phyloP scores from a whole-genome alignment of 2,329 filamentous ascomycete species.

The Calonectria multiphialidica region DNA sequence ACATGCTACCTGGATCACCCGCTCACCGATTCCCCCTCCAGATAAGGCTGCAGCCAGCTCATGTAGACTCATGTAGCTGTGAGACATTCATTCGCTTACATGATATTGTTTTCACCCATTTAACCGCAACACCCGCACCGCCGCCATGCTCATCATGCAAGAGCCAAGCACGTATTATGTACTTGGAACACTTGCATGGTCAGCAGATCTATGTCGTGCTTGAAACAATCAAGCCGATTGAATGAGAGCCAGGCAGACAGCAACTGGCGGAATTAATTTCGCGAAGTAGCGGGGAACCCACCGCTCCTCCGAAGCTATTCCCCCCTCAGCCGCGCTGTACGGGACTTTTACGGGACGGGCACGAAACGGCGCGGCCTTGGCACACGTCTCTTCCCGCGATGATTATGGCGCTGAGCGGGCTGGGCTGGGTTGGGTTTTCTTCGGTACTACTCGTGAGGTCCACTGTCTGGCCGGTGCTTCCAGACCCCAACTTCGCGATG shows the following conservation, averaged over 20 bases:
- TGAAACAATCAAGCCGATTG: neutral
- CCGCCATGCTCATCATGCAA: slow-evolving; percentile 7
- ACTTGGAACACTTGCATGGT: neutral
- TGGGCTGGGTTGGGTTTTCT: neutral
- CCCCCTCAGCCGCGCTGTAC: neutral
- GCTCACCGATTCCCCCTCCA: slow-evolving; percentile 19
- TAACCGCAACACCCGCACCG: slow-evolving; percentile 16
- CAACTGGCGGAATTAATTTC: slow-evolving; percentile 4
- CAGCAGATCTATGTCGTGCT: slow-evolving; percentile 19
- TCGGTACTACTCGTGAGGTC: neutral
- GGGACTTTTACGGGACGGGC: no score
- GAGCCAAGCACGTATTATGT: neutral
- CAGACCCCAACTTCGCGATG: neutral
- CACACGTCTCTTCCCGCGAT: neutral
- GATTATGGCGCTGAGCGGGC: neutral
- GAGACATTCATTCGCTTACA: slow-evolving; percentile 16
- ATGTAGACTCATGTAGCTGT: slow-evolving; percentile 20
- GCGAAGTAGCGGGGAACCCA: slow-evolving; percentile 11
- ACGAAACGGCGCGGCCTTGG: neutral
- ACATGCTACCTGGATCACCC: slow-evolving; percentile 5
- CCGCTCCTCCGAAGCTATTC: neutral
- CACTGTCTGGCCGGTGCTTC: neutral
- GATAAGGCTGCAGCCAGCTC: slow-evolving; percentile 27
- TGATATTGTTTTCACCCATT: slow-evolving; percentile 15
- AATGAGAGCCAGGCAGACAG: neutral